phyloP scores from a whole-genome alignment of 257 asterid species.

The Euphrasia confusa region DNA sequence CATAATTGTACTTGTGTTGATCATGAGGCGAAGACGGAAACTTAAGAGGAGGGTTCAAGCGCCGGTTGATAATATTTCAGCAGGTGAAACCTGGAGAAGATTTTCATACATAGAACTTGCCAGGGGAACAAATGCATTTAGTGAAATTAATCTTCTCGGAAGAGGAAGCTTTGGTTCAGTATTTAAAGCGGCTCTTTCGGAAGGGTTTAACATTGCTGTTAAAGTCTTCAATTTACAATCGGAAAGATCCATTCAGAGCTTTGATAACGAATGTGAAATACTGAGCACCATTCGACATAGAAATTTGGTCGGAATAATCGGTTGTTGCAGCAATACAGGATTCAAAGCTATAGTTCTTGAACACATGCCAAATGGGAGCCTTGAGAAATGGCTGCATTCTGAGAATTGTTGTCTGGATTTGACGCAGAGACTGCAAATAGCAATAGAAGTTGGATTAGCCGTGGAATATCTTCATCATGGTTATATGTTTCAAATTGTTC shows the following conservation, averaged over 20 bases:
- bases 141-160: neutral
- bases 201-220: conserved; percentile 26
- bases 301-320: neutral
- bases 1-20: conserved; percentile 4
- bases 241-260: neutral
- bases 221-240: conserved; percentile 31
- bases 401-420: conserved; percentile 16
- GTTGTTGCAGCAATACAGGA: neutral
- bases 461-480: conserved; percentile 21
- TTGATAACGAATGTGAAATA: neutral
- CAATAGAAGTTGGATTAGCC: conserved; percentile 20
- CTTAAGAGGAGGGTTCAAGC: neutral
- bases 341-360: neutral
- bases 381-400: conserved; percentile 1
- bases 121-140: conserved; percentile 18
- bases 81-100: too few relatives aligned
- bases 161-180: conserved; percentile 30
- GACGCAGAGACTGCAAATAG: conserved; percentile 10
- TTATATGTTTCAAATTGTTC: conserved; percentile 23
- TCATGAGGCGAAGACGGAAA: conserved; percentile 10
- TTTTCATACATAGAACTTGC: too few relatives aligned
- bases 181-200: conserved; percentile 27
- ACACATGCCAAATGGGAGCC: conserved; percentile 7
- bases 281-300: neutral
- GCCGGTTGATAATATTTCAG: too few relatives aligned